Base-by-base conservation (phyloP, 495 filamentous ascomycete genomes). In the Penicillium angulare region DNA sequence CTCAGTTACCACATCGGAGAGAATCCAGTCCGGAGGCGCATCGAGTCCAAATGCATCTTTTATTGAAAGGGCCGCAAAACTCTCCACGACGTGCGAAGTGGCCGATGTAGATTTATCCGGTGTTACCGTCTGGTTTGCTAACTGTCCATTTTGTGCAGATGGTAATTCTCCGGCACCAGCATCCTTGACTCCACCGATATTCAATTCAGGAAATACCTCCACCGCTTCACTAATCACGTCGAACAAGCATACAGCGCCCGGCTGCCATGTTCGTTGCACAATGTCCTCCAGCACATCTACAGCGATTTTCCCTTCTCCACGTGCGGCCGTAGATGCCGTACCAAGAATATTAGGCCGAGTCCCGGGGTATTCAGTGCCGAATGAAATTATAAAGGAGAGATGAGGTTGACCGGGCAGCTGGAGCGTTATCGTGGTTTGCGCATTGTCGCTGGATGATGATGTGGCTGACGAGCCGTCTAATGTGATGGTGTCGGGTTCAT, bases 211-310 rank as follows among this genome's bases (percentile, higher is more conserved):
- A 7, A 79, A 72, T 7, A 60, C 60, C 27, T 72, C 68, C 15
- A 61, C 65, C 0, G 73, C 74, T 46, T 76, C 74, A 35, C 90
- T 90, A 33, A 96, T 79, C 2, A 93, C 76, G 49, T 96, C 91
- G 52, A 90, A 98, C 2, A 98, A 69, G 61, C 91, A 97, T 5
- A 95, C 89, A 39, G 83, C 77, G 0, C 93, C 90, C 2, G 82
- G 79, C 47, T 79, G 72, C 65, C 83, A 93, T 9, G 86, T 78
- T 23, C 77, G 74, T 2, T 73, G 69, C 24, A 96, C 66, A 0
- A 86, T 83, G 46, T 85, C 77, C 21, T 83, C 75, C 33, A 90
- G 81, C 1, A 88, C 68, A 20, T 81, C 77, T 13, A 90, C 71
- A 21, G 89, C 79, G 15, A 81, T 73, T 42, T 78, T 80, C 8